phyloP scores from a whole-genome alignment of 306 rosid species.

The Arachis stenosperma region DNA sequence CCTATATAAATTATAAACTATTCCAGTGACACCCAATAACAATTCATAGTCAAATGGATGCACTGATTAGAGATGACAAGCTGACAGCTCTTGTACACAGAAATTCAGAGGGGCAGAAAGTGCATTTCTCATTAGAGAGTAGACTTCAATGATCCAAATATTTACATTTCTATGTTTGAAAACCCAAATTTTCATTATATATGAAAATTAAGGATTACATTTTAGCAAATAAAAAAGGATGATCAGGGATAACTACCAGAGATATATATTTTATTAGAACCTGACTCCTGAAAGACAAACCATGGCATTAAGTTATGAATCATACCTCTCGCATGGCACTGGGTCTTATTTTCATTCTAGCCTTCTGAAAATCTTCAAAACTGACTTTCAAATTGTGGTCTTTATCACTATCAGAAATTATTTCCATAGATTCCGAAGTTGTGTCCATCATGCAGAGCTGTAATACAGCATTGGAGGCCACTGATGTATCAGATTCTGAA shows the following conservation, averaged over 20 bases:
- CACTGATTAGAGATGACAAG: conserved; percentile 18
- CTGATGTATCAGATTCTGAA: conserved; percentile 36
- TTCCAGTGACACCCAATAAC: conserved; percentile 6
- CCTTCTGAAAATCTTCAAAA: conserved; percentile 84
- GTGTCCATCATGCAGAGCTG: conserved; percentile 40
- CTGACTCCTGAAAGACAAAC: conserved; percentile 24
- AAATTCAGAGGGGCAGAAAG: conserved; percentile 24
- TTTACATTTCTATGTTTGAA: background rate
- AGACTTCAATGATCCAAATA: background rate
- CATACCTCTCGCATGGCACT: conserved; percentile 99
- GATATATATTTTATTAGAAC: background rate
- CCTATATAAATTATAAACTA: background rate
- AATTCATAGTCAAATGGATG: conserved; percentile 31
- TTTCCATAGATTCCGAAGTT: conserved; percentile 43
- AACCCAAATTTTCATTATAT: background rate
- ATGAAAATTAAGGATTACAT: conserved; percentile 21
- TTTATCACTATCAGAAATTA: conserved; percentile 43
- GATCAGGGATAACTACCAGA: too few relatives aligned
- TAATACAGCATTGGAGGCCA: conserved; percentile 41
- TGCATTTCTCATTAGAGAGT: background rate
- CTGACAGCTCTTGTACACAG: background rate
- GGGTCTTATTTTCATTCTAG: conserved; percentile 80
- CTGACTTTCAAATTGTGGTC: conserved; percentile 54
- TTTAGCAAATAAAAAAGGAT: conserved; percentile 4
- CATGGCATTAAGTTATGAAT: conserved; percentile 16